Conservation (phyloP, 495 filamentous ascomycete genomes). For the Aspergillus coremiiformis region DNA sequence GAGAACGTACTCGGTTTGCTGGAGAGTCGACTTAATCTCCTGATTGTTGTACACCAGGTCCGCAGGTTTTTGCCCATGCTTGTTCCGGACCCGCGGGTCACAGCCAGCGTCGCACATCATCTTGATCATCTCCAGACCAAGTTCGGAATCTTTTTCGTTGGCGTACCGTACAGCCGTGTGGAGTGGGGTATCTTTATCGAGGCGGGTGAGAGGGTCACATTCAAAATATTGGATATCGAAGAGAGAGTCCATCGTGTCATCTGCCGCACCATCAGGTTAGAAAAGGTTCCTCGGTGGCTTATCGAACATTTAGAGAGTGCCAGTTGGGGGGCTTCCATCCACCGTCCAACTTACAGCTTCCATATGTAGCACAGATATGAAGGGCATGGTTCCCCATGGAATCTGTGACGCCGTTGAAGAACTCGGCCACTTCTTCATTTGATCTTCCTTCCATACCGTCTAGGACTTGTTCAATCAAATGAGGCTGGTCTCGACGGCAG, state of each 20-base stretch:
- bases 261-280: conserved; percentile 32
- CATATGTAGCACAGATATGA: conserved; percentile 78
- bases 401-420: conserved; percentile 79
- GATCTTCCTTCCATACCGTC: conserved; percentile 29
- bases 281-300: not conserved
- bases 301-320: not conserved
- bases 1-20: conserved; percentile 68
- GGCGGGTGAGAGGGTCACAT: conserved; percentile 76
- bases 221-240: conserved; percentile 94
- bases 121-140: conserved; percentile 63
- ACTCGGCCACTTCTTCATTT: conserved; percentile 53
- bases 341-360: conserved; percentile 61
- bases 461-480: conserved; percentile 62
- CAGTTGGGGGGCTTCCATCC: not conserved
- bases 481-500: conserved; percentile 83
- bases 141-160: conserved; percentile 59
- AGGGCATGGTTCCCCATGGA: conserved; percentile 79
- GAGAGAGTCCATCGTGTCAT: conserved; percentile 83
- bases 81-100: conserved; percentile 53
- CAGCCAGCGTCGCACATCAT: conserved; percentile 93
- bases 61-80: conserved; percentile 38
- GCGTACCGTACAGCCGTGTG: conserved; percentile 82
- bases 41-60: conserved; percentile 49
- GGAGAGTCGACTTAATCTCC: conserved; percentile 58
- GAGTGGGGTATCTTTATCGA: conserved; percentile 83